Percentiles rank a stretch among this genome's conserved stretches.
phyloP scores from a whole-genome alignment of 805 yeast genomes.

The Candida michaelii region DNA sequence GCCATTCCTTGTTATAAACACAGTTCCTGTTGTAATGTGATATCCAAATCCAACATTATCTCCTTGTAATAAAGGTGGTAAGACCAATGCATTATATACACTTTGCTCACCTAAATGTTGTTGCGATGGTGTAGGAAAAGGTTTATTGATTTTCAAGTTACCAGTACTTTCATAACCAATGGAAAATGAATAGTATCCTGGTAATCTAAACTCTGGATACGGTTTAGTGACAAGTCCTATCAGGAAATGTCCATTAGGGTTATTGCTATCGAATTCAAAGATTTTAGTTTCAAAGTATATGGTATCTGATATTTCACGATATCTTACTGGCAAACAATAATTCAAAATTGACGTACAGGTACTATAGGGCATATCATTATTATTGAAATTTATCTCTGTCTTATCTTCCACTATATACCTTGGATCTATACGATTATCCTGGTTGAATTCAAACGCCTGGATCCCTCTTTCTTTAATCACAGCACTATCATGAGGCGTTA shows the following conservation, averaged over 20 bases:
- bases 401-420: conserved; percentile 39
- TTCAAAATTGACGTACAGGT: conserved; percentile 41
- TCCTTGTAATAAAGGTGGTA: conserved; percentile 52
- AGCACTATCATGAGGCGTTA: conserved; percentile 27
- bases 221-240: conserved; percentile 73
- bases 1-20: conserved; percentile 57
- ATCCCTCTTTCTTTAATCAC: conserved; percentile 38
- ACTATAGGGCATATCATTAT: conserved; percentile 39
- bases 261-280: conserved; percentile 27
- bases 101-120: conserved; percentile 43
- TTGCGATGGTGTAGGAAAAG: conserved; percentile 50
- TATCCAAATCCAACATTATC: conserved; percentile 60
- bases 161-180: conserved; percentile 76
- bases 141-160: conserved; percentile 62
- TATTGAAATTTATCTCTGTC: conserved; percentile 36
- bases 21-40: conserved; percentile 46
- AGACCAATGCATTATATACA: conserved; percentile 42
- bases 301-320: conserved; percentile 33
- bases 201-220: conserved; percentile 71
- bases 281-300: conserved; percentile 63
- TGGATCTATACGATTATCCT: conserved; percentile 29
- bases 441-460: conserved; percentile 41
- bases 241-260: conserved; percentile 51
- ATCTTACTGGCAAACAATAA: conserved; percentile 37
- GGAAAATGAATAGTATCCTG: conserved; percentile 70